These are phyloP conservation scores for Trametes punicea DNA, from an alignment of 768 basidiomycete genomes.

Conservation along the genomic window DNA sequence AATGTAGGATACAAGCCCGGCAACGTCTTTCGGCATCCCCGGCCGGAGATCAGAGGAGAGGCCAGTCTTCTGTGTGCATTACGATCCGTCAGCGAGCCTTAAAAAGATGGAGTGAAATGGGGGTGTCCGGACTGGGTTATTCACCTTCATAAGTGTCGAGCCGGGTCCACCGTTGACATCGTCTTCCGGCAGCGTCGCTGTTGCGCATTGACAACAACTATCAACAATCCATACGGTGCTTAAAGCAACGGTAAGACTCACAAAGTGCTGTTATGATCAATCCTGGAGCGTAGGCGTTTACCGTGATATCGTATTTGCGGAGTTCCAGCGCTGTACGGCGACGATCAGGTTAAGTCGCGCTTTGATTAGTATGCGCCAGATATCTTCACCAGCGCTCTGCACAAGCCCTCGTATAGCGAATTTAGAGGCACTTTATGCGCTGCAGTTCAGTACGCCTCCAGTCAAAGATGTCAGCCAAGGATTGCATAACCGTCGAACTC, in stretches of 20 bases:
- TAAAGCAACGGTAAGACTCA: background rate
- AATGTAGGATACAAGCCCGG: conserved; percentile 23
- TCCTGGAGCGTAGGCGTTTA: conserved; percentile 29
- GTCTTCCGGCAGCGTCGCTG: conserved; percentile 11
- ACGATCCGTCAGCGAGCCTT: no score
- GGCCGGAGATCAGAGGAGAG: no score
- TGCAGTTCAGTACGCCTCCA: background rate
- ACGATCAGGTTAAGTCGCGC: background rate
- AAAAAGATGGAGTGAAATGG: no score
- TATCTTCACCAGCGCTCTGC: conserved; percentile 18
- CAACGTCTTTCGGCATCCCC: conserved; percentile 17
- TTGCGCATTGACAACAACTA: background rate
- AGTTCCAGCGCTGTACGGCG: conserved; percentile 23
- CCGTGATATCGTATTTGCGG: conserved; percentile 23
- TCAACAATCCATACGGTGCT: no score
- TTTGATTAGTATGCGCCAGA: background rate
- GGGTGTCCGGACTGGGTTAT: no score
- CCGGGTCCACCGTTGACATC: conserved; percentile 10
- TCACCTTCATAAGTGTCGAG: conserved; percentile 2
- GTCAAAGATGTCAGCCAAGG: background rate
- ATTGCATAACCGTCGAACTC: background rate
- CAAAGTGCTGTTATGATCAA: conserved; percentile 23
- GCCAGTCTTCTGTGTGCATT: no score
- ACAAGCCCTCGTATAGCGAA: conserved; percentile 29
- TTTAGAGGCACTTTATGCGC: conserved; percentile 25